phyloP scores from a whole-genome alignment of 176 grass and related monocot species.

The Tillandsia leiboldiana region DNA sequence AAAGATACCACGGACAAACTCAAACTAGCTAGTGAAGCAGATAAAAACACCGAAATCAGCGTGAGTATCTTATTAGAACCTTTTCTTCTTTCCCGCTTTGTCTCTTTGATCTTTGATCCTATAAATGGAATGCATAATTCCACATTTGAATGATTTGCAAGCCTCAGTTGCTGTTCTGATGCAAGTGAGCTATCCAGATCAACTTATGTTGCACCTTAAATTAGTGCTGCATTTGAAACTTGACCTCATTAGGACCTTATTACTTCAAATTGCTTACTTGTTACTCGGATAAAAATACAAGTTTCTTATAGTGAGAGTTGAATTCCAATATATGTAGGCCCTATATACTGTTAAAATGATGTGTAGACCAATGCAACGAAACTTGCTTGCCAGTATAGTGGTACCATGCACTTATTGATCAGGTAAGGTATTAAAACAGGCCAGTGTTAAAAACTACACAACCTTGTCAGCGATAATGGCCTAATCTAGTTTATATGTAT shows the following conservation, averaged over 20 bases:
- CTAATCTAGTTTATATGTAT: background rate
- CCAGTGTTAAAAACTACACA: background rate
- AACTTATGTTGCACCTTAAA: no score
- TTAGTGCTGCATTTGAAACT: no score
- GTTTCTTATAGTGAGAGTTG: no score
- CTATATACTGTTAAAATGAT: no score
- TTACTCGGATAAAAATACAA: no score
- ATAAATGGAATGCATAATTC: background rate
- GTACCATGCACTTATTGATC: no score
- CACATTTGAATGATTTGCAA: background rate
- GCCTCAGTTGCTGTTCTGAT: background rate
- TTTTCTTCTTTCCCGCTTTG: slow-evolving; percentile 14
- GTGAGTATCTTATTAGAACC: slow-evolving; percentile 34
- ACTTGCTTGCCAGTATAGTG: no score
- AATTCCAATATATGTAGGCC: no score
- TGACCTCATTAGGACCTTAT: no score
- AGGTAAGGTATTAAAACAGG: no score
- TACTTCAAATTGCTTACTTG: no score
- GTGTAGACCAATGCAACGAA: no score
- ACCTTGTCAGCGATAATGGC: background rate
- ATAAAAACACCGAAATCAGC: slow-evolving; percentile 49
- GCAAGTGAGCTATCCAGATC: background rate
- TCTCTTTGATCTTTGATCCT: background rate
- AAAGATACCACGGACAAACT: slow-evolving; percentile 85
- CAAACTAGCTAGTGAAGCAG: slow-evolving; percentile 46